Evolutionary conservation across 305 asterid genomes (phyloP), one percentile per base, ranked within the genome.

Genomic region (Vinca major): DNA sequence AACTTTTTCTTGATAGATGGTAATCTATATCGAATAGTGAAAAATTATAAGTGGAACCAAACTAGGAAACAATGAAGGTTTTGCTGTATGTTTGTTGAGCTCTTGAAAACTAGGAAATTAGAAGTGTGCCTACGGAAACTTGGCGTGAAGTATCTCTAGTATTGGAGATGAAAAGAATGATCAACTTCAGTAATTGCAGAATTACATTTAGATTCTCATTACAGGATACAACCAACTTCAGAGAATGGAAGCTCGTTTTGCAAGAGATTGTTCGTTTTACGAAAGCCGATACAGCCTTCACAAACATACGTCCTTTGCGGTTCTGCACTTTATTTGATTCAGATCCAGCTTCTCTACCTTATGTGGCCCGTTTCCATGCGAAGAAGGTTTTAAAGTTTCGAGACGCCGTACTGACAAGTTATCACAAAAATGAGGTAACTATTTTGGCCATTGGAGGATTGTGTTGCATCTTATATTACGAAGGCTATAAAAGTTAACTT

Each of bases 221-320:
- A 67, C 86, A 93, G 99, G 97, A 83, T 54, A 91, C 95, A 58
- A 89, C 95, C 57, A 87, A 85, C 85, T 93, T 91, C 82, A 90
- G 82, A 84, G 99, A 93, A 85, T 93, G 99, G 99, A 93, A 83
- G 82, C 82, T 85, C 50, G 97, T 91, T 77, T 84, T 90, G 79
- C 94, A 89, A 75, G 99, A 93, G 84, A 86, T 89, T 71, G 81
- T 82, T 68, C 90, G 90, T 62, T 93, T 93, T 71, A 79, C 88
- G 43, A 80, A 73, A 77, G 88, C 85, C 63, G 91, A 86, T 85
- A 67, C 83, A 37, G 79, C 85, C 40, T 63, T 78, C 81, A 36
- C 77, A 63, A 77, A 54, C 72, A 73, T 83, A 44, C 89, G 90
- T 79, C 97, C 97, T 74, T 79, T 91, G 78, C 89, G 99, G 48